A percentile compares a stretch with the other conserved stretches of the same genome.
phyloP scores from a whole-genome alignment of 441 rosid genomes.

The Rhodomyrtus psidioides region DNA sequence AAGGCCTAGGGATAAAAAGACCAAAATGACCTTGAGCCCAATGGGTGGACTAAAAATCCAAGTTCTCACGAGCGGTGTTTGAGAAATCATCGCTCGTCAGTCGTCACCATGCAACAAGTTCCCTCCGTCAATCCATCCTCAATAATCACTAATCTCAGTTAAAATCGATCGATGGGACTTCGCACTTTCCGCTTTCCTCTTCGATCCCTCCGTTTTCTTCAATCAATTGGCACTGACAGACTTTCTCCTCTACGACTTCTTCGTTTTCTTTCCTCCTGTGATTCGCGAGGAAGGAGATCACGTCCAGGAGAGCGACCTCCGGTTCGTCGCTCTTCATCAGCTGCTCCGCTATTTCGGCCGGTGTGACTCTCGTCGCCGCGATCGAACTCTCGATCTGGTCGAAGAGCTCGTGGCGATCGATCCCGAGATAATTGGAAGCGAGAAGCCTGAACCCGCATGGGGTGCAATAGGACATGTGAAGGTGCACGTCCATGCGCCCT shows the following conservation, averaged over 20 bases:
- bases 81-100: too few species aligned
- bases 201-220: not conserved
- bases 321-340: not conserved
- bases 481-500: not conserved
- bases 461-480: conserved; percentile 6
- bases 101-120: not conserved
- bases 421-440: not conserved
- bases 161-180: not conserved
- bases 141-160: not conserved
- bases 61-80: too few species aligned
- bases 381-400: not conserved
- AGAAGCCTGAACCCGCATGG: conserved; percentile 1
- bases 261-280: conserved; percentile 22
- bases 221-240: not conserved
- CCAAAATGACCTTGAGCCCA: too few species aligned
- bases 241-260: not conserved
- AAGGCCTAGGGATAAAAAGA: too few species aligned
- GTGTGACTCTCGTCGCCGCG: not conserved
- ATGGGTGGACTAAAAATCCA: too few species aligned
- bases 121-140: fast-evolving
- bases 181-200: not conserved
- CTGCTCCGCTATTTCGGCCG: not conserved
- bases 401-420: not conserved
- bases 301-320: conserved; percentile 3
- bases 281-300: conserved; percentile 31